Evolutionary conservation across 441 rosid species (phyloP).

Genomic region (Syzygium syzygioides): DNA sequence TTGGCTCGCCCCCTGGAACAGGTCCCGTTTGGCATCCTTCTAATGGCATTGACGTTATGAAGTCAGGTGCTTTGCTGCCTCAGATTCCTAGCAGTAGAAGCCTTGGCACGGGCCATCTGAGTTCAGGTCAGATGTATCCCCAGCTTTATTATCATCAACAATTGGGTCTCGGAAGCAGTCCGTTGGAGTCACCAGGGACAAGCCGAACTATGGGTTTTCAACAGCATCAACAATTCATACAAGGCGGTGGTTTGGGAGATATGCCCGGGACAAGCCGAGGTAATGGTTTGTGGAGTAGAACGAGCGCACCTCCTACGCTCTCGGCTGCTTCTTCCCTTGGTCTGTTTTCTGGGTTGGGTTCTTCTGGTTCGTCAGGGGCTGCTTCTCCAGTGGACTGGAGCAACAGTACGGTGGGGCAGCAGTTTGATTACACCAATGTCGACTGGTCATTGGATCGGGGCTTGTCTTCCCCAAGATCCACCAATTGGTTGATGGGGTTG

Average conservation of each 20-base stretch:
- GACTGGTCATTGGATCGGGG: conserved; percentile 86
- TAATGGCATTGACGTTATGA: conserved; percentile 37
- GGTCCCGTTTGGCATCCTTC: conserved; percentile 46
- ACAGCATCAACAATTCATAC: conserved; percentile 35
- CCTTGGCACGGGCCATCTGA: conserved; percentile 31
- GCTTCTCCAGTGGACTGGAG: conserved; percentile 80
- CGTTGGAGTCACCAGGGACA: background rate
- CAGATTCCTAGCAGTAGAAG: conserved; percentile 45
- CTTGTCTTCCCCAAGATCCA: conserved; percentile 28
- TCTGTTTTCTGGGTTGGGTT: conserved; percentile 62
- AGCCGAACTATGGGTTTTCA: conserved; percentile 1
- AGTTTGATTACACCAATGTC: conserved; percentile 57
- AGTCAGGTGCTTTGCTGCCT: conserved; percentile 51
- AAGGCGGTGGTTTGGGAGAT: conserved; percentile 37
- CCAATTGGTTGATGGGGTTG: conserved; percentile 40
- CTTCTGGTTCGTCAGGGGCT: conserved; percentile 52
- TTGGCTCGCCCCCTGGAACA: conserved; percentile 50
- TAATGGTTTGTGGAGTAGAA: conserved; percentile 51
- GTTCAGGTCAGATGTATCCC: conserved; percentile 45
- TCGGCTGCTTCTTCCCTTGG: conserved; percentile 85
- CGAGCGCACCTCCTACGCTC: conserved; percentile 40
- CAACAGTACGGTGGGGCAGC: conserved; percentile 48
- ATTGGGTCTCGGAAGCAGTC: background rate
- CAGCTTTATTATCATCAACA: conserved; percentile 53
- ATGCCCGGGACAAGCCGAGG: conserved; percentile 38